Conservation (phyloP, 768 basidiomycete genomes). For the Tephrocybe rancida region DNA sequence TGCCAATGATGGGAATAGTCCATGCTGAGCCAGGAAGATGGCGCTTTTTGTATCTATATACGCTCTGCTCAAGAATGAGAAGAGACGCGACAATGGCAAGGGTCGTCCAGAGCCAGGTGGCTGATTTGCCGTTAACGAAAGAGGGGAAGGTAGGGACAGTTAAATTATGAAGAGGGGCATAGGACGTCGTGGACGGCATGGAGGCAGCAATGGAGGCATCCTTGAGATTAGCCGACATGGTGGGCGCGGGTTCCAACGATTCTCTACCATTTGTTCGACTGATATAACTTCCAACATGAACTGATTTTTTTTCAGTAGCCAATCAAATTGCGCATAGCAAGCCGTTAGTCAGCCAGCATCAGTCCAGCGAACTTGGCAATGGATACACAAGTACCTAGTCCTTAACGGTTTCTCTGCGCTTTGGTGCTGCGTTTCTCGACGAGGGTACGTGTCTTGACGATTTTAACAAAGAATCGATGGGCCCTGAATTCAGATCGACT, state of each 20-base stretch:
- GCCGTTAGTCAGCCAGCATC: conserved; percentile 20
- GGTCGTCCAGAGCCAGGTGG: conserved; percentile 71
- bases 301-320: conserved; percentile 36
- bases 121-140: conserved; percentile 31
- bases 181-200: conserved; percentile 46
- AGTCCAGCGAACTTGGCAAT: too few species aligned
- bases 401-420: too few species aligned
- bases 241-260: conserved; percentile 26
- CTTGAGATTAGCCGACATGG: conserved; percentile 35
- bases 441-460: too few species aligned
- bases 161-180: conserved; percentile 43
- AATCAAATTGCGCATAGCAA: conserved; percentile 32
- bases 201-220: conserved; percentile 40
- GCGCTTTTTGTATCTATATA: conserved; percentile 89
- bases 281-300: conserved; percentile 29
- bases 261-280: background rate
- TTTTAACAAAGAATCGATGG: too few species aligned
- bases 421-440: too few species aligned
- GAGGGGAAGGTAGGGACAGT: conserved; percentile 50
- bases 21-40: conserved; percentile 85
- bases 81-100: conserved; percentile 69
- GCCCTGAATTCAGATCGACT: too few species aligned
- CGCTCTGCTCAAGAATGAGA: conserved; percentile 82
- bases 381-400: too few species aligned
- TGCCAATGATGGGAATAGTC: conserved; percentile 98